A percentile compares a stretch with the other conserved stretches of the same genome.
Evolutionary conservation across 108 stramenopile genomes (phyloP).

Genomic region (Nannochloropsis gaditana): DNA sequence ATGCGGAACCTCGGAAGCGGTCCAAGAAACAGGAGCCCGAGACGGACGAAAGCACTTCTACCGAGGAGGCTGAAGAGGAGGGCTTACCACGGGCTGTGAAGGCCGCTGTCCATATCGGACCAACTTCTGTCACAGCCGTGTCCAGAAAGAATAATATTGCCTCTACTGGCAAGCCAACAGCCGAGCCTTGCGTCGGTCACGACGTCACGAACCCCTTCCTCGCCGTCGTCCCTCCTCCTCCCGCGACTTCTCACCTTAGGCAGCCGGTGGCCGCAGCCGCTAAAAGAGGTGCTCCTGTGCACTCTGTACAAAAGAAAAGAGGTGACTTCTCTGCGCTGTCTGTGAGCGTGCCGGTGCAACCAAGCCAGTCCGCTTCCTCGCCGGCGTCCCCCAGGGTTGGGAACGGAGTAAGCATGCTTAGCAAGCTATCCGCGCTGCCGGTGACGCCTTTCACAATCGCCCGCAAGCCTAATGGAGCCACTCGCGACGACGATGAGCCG

Average conservation of each 20-base stretch:
- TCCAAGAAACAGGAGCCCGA: constrained; percentile 16
- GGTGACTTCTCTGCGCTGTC: too few species aligned
- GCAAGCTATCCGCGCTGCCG: not conserved
- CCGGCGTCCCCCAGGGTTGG: not conserved
- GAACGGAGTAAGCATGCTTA: constrained; percentile 16
- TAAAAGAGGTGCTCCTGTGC: too few species aligned
- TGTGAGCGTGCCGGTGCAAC: too few species aligned
- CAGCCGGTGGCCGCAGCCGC: too few species aligned
- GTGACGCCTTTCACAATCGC: constrained; percentile 10
- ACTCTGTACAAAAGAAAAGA: too few species aligned
- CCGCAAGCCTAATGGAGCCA: not conserved
- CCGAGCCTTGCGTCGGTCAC: not conserved
- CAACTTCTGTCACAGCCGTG: not conserved
- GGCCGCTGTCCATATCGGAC: not conserved
- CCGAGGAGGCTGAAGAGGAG: constrained; percentile 4
- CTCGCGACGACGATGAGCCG: not conserved
- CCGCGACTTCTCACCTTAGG: too few species aligned
- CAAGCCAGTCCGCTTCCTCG: too few species aligned
- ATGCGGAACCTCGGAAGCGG: not conserved
- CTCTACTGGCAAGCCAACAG: not conserved
- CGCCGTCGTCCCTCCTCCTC: not conserved
- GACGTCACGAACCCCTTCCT: constrained; percentile 17
- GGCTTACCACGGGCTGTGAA: not conserved
- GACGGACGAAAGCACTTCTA: not conserved
- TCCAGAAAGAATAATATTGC: not conserved